Percentiles rank a stretch among this genome's conserved stretches.
Conservation (phyloP, 768 basidiomycete genomes). For the Leccinum longicurvipes region DNA sequence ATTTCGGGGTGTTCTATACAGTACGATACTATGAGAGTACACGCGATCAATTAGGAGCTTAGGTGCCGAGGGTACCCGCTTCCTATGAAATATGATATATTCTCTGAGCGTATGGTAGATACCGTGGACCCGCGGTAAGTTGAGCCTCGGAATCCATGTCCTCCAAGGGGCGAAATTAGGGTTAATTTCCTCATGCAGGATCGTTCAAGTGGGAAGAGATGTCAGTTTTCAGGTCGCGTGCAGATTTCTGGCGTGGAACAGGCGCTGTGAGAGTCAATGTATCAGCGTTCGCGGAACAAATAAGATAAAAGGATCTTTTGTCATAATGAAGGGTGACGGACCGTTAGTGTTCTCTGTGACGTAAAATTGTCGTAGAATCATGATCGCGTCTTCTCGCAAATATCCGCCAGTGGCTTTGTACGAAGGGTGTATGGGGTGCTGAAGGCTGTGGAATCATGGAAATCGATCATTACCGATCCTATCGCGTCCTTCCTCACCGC, state of each 20-base stretch:
- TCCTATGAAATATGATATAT: background rate
- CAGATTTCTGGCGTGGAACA: constrained; percentile 80
- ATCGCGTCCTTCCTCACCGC: constrained; percentile 42
- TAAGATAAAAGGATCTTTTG: background rate
- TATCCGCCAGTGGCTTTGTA: constrained; percentile 78
- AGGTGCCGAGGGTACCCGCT: background rate
- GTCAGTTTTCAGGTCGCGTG: constrained; percentile 81
- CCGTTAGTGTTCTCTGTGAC: constrained; percentile 93
- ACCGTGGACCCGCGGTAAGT: background rate
- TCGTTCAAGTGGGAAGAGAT: constrained; percentile 39
- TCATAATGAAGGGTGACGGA: constrained; percentile 33
- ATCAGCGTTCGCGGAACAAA: constrained; percentile 8
- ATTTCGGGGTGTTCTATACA: background rate
- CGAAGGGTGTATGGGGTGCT: constrained; percentile 69
- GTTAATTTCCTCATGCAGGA: background rate
- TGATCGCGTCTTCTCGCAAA: constrained; percentile 78
- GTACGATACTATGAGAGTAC: background rate
- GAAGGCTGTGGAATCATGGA: constrained; percentile 42
- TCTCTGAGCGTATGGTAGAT: background rate
- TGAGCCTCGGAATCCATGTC: background rate
- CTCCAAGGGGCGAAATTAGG: background rate
- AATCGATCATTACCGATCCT: background rate
- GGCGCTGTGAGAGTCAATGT: constrained; percentile 57
- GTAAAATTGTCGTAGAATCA: constrained; percentile 84
- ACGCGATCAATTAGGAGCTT: background rate